These are phyloP conservation scores for Eucalyptus sp. DNA, from an alignment of 345 rosid species.

Conservation along the genomic window DNA sequence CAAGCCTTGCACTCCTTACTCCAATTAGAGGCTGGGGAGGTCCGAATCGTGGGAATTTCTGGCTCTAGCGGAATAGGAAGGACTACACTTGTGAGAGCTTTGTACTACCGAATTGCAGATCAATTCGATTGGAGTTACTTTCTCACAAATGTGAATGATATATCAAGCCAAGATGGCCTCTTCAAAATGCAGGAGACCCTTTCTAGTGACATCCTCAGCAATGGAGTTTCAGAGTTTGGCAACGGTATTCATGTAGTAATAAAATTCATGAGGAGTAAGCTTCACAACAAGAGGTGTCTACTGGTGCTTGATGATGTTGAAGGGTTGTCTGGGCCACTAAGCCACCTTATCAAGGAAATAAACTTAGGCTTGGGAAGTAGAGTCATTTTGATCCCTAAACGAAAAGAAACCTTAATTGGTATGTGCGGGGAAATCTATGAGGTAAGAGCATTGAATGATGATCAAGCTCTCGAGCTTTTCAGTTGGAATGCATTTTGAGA, in stretches of 20 bases:
- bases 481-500: neutral
- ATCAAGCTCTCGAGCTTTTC: neutral
- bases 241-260: neutral
- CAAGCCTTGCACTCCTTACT: neutral
- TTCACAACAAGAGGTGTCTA: neutral
- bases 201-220: neutral
- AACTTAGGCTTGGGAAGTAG: neutral
- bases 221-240: neutral
- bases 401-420: neutral
- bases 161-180: neutral
- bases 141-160: neutral
- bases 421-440: neutral
- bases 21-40: neutral
- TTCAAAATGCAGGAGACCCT: neutral
- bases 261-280: neutral
- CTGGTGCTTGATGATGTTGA: neutral
- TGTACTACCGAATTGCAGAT: neutral
- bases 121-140: neutral
- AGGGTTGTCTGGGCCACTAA: neutral
- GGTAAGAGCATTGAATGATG: neutral
- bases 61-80: neutral
- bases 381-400: neutral
- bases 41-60: neutral
- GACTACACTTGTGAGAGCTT: neutral
- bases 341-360: neutral